These are phyloP conservation scores for Botrytis sinoallii DNA, from an alignment of 2,329 filamentous ascomycete genomes.

Conservation along the genomic window DNA sequence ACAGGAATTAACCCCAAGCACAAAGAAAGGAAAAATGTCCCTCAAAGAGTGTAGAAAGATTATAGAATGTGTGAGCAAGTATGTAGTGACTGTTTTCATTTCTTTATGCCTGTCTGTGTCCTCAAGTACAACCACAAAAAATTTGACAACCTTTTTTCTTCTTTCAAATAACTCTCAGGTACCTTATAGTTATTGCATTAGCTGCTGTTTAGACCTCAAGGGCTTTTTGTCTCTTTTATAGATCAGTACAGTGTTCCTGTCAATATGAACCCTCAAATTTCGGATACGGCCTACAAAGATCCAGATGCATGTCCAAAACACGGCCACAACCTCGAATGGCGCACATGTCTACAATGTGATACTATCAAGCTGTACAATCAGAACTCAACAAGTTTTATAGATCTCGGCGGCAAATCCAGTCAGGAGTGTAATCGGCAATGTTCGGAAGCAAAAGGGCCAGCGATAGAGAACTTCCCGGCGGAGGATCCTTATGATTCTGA, in stretches of 20 bases:
- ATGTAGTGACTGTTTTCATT: neutral
- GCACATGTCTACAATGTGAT: constrained; percentile 2
- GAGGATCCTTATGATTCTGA: neutral
- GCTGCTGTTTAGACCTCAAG: neutral
- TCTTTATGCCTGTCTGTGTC: neutral
- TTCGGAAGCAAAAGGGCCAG: neutral
- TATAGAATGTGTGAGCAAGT: neutral
- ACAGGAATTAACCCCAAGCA: neutral
- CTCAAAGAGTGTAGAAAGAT: neutral
- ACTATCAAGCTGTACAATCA: neutral
- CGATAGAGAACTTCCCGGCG: neutral
- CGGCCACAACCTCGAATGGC: constrained; percentile 4
- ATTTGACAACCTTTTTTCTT: neutral
- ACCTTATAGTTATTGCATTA: neutral
- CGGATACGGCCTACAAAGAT: neutral
- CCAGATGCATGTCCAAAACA: neutral
- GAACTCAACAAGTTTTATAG: neutral
- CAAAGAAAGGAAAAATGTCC: neutral
- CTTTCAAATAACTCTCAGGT: neutral
- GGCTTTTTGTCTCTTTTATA: neutral
- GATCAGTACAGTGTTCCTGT: neutral
- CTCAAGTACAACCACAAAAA: neutral
- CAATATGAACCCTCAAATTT: neutral
- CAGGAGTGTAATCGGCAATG: neutral
- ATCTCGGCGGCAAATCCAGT: neutral